Conservation (phyloP, 2,329 filamentous ascomycete genomes). For the Pseudonectria buxi region DNA sequence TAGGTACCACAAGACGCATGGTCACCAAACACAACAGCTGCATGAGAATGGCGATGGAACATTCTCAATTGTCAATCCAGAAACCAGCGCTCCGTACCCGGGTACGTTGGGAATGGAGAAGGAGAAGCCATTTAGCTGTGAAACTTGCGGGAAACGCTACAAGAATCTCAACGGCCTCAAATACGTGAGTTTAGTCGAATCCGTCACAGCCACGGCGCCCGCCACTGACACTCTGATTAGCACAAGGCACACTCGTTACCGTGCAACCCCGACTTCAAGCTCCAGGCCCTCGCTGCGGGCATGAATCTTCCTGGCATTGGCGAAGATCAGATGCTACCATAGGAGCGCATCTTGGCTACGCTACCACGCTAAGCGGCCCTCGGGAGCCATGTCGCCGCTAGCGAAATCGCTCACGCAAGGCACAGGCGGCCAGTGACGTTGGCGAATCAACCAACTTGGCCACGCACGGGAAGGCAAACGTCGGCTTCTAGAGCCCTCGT, state of each 20-base stretch:
- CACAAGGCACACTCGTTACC: constrained; percentile 78
- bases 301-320: constrained; percentile 37
- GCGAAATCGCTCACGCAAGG: constrained; percentile 2
- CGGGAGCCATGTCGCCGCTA: not conserved
- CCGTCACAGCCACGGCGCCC: too few relatives aligned
- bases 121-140: constrained; percentile 97
- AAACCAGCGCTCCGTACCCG: constrained; percentile 88
- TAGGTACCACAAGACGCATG: constrained; percentile 71
- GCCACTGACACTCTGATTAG: constrained; percentile 35
- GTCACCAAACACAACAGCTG: constrained; percentile 92
- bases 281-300: constrained; percentile 37
- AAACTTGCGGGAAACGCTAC: constrained; percentile 95
- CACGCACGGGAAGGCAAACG: too few relatives aligned
- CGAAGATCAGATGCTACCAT: constrained; percentile 37
- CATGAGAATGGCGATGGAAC: constrained; percentile 96
- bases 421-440: not conserved
- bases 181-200: constrained; percentile 64
- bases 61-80: constrained; percentile 95
- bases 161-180: constrained; percentile 98
- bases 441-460: not conserved
- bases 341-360: constrained; percentile 4
- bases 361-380: not conserved
- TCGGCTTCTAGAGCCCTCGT: too few relatives aligned
- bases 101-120: constrained; percentile 99
- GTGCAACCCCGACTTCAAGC: constrained; percentile 74